Evolutionary conservation across 495 filamentous ascomycete genomes (phyloP).

Genomic region (Penicillium parvum): DNA sequence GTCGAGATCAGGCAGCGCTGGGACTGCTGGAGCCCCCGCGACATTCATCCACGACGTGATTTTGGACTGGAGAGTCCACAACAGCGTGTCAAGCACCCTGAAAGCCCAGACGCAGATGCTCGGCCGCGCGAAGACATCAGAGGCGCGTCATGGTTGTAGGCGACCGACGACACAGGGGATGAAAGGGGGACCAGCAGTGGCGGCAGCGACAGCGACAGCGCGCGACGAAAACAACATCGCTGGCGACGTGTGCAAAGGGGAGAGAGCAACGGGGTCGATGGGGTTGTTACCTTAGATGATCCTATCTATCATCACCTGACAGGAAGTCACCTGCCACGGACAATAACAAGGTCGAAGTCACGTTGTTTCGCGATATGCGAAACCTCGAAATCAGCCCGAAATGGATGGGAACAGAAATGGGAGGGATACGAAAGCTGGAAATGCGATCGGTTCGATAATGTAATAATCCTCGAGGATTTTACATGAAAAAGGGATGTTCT

Average conservation of each 20-base stretch:
- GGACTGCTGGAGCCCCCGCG: not conserved
- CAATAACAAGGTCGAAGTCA: slow-evolving; percentile 43
- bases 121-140: slow-evolving; percentile 14
- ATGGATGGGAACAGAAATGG: slow-evolving; percentile 17
- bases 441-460: slow-evolving; percentile 17
- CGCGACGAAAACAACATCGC: slow-evolving; percentile 5
- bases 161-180: slow-evolving; percentile 27
- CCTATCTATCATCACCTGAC: slow-evolving; percentile 52
- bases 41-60: slow-evolving; percentile 1
- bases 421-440: slow-evolving; percentile 6
- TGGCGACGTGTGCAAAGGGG: slow-evolving; percentile 6
- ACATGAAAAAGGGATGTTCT: slow-evolving; percentile 29
- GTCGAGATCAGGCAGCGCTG: slow-evolving; percentile 2
- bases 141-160: slow-evolving; percentile 31
- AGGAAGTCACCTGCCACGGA: slow-evolving; percentile 49
- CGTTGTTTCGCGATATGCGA: slow-evolving; percentile 28
- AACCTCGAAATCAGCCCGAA: slow-evolving; percentile 24
- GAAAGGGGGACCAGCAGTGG: slow-evolving; percentile 2
- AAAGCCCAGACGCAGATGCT: not conserved
- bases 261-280: slow-evolving; percentile 9
- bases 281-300: slow-evolving; percentile 45
- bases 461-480: slow-evolving; percentile 25
- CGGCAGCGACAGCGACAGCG: not conserved
- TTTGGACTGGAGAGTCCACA: not conserved
- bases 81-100: not conserved